These are phyloP conservation scores for Entonaema liquescens DNA, from an alignment of 495 filamentous ascomycete genomes.

Conservation along the genomic window DNA sequence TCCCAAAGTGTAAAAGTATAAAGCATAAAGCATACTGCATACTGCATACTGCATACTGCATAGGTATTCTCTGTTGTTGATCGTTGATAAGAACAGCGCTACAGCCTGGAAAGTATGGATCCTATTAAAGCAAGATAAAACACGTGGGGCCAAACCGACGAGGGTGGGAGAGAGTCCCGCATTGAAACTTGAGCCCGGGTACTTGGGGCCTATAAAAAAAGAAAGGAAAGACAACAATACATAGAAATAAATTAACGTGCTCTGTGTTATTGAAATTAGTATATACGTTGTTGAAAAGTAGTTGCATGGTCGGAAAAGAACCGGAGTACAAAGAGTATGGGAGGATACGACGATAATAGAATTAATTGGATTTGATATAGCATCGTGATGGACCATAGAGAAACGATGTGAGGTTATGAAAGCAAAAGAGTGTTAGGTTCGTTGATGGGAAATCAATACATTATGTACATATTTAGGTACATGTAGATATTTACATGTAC, in stretches of 20 bases:
- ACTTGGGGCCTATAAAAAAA: background rate
- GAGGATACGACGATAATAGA: background rate
- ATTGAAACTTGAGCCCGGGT: background rate
- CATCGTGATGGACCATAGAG: constrained; percentile 2
- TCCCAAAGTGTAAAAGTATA: background rate
- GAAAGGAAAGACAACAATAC: background rate
- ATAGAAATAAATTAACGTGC: background rate
- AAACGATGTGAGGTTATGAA: background rate
- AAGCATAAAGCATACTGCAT: too few relatives aligned
- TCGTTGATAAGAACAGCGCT: background rate
- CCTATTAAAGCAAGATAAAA: background rate
- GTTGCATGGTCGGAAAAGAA: background rate
- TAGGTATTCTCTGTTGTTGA: background rate
- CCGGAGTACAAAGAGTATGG: background rate
- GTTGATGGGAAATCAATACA: background rate
- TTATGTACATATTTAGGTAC: background rate
- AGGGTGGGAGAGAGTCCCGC: background rate
- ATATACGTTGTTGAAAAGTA: background rate
- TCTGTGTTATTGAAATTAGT: background rate
- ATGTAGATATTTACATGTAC: background rate
- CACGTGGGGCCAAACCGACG: background rate
- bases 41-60: too few relatives aligned
- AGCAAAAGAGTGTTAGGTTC: background rate
- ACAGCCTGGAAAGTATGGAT: background rate
- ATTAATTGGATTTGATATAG: constrained; percentile 1